These are phyloP conservation scores for Misopates orontium DNA, from an alignment of 257 asterid species.

Conservation along the genomic window DNA sequence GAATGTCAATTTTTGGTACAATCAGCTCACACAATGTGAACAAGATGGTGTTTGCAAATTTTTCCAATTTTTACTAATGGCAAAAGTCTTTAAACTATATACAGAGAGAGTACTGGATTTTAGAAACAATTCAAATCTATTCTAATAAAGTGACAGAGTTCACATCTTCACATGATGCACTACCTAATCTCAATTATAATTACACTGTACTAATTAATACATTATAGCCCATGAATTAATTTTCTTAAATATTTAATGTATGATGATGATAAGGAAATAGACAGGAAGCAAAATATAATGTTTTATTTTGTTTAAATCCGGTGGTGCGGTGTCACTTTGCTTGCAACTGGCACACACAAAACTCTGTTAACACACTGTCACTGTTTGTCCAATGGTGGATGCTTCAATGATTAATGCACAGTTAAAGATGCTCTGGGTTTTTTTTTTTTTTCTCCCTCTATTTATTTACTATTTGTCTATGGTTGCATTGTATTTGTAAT, in stretches of 20 bases:
- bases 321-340: conserved; percentile 25
- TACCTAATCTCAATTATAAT: not conserved
- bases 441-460: not conserved
- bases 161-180: not conserved
- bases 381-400: conserved; percentile 31
- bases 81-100: no score
- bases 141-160: not conserved
- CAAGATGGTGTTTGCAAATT: no score
- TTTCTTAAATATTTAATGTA: no score
- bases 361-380: conserved; percentile 32
- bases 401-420: conserved; percentile 38
- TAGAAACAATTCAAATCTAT: no score
- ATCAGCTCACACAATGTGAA: no score
- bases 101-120: no score
- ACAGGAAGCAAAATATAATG: conserved; percentile 1
- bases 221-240: not conserved
- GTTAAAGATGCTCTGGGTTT: conserved; percentile 3
- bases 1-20: no score
- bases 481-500: not conserved
- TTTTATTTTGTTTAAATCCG: not conserved
- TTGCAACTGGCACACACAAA: conserved; percentile 26
- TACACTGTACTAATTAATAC: not conserved
- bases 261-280: not conserved
- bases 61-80: no score
- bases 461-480: not conserved